Conservation (phyloP, 2,329 filamentous ascomycete species). For the Diaporthe sp. region DNA sequence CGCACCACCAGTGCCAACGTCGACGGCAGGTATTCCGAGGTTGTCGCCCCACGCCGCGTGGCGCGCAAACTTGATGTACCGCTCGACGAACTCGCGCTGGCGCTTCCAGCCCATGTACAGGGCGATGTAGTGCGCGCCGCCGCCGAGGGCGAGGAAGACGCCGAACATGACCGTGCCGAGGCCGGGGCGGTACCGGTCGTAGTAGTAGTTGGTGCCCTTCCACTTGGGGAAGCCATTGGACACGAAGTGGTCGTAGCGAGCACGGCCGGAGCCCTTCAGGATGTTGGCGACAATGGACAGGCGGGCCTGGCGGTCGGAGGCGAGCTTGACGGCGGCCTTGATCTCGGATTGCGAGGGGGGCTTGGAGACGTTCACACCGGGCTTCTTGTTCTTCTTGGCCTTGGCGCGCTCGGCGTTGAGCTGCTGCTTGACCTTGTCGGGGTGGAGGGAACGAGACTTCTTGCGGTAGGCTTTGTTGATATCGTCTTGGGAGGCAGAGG, state of each 20-base stretch:
- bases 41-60: slow-evolving; percentile 92
- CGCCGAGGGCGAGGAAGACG: slow-evolving; percentile 84
- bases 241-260: slow-evolving; percentile 95
- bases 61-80: slow-evolving; percentile 91
- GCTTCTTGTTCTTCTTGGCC: slow-evolving; percentile 65
- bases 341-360: slow-evolving; percentile 79
- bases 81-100: slow-evolving; percentile 89
- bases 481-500: slow-evolving; percentile 82
- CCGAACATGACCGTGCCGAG: slow-evolving; percentile 86
- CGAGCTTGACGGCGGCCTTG: slow-evolving; percentile 81
- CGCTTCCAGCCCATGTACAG: slow-evolving; percentile 89
- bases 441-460: slow-evolving; percentile 84
- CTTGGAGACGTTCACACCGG: slow-evolving; percentile 75
- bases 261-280: slow-evolving; percentile 81
- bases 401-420: slow-evolving; percentile 77
- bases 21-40: slow-evolving; percentile 74
- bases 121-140: slow-evolving; percentile 86
- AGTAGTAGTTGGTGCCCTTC: slow-evolving; percentile 99
- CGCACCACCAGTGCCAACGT: slow-evolving; percentile 49
- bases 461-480: slow-evolving; percentile 95
- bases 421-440: slow-evolving; percentile 92
- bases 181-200: slow-evolving; percentile 90
- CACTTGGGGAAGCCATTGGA: slow-evolving; percentile 93
- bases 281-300: slow-evolving; percentile 88
- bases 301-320: slow-evolving; percentile 84